Conservation (phyloP, 495 filamentous ascomycete genomes). For the Podospora appendiculata region DNA sequence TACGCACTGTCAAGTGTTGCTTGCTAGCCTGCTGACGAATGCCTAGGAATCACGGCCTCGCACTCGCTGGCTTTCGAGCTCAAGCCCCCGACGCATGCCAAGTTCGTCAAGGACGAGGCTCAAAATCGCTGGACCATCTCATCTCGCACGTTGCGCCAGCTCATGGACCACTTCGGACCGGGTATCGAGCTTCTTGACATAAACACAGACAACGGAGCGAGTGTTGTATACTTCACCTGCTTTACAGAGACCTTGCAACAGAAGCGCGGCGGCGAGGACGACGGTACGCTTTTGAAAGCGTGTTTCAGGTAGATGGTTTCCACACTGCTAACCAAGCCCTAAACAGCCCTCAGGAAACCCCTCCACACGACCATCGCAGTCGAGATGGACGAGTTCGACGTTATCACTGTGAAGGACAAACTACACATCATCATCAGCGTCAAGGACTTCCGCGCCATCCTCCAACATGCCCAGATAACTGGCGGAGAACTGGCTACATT, state of each 20-base stretch:
- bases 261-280: constrained; percentile 23
- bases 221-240: constrained; percentile 69
- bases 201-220: constrained; percentile 53
- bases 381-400: constrained; percentile 78
- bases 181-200: constrained; percentile 91
- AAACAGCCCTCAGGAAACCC: constrained; percentile 87
- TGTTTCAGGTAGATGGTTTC: no score
- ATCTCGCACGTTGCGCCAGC: constrained; percentile 66
- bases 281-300: no score
- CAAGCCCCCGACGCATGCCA: constrained; percentile 71
- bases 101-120: constrained; percentile 66
- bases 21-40: not conserved
- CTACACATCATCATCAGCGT: constrained; percentile 84
- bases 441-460: constrained; percentile 90
- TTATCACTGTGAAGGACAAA: constrained; percentile 63
- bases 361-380: constrained; percentile 87
- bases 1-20: not conserved
- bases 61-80: constrained; percentile 89
- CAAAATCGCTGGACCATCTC: constrained; percentile 73
- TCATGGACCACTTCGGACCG: constrained; percentile 84
- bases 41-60: constrained; percentile 74
- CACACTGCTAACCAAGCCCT: constrained; percentile 3
- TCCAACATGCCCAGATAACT: constrained; percentile 73
- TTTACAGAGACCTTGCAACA: constrained; percentile 77
- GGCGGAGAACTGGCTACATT: constrained; percentile 62